These are phyloP conservation scores for Rauvolfia tetraphylla DNA, from an alignment of 257 asterid species.

Conservation along the genomic window DNA sequence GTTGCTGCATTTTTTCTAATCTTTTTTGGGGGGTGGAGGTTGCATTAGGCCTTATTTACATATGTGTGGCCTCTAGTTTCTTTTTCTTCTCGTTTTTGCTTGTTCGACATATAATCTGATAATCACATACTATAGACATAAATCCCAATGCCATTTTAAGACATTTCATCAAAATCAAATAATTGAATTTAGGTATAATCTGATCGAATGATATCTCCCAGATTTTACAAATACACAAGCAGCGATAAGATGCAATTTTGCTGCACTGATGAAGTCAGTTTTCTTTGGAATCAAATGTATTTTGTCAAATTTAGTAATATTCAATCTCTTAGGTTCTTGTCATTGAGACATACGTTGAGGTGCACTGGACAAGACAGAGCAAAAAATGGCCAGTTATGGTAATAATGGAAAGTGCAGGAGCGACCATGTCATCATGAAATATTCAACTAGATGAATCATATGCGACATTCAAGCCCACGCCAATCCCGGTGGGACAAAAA, in stretches of 20 bases:
- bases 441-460: conserved; percentile 1
- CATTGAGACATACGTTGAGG: too few species aligned
- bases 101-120: neutral
- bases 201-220: neutral
- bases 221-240: neutral
- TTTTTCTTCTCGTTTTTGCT: neutral
- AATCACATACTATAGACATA: neutral
- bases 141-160: neutral
- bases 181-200: neutral
- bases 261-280: too few species aligned
- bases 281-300: neutral
- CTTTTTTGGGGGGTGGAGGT: too few species aligned
- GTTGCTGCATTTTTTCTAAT: too few species aligned
- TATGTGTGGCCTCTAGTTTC: neutral
- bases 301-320: neutral
- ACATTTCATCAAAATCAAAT: neutral
- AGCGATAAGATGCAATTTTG: neutral
- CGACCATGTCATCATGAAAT: conserved; percentile 20
- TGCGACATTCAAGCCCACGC: conserved; percentile 3
- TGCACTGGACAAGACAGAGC: neutral
- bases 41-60: too few species aligned
- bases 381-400: too few species aligned
- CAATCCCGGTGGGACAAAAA: neutral
- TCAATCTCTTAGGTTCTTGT: too few species aligned
- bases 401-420: conserved; percentile 11